Base-by-base conservation (phyloP, 1,284 basidiomycete species). In the Chondrostereum purpureum region DNA sequence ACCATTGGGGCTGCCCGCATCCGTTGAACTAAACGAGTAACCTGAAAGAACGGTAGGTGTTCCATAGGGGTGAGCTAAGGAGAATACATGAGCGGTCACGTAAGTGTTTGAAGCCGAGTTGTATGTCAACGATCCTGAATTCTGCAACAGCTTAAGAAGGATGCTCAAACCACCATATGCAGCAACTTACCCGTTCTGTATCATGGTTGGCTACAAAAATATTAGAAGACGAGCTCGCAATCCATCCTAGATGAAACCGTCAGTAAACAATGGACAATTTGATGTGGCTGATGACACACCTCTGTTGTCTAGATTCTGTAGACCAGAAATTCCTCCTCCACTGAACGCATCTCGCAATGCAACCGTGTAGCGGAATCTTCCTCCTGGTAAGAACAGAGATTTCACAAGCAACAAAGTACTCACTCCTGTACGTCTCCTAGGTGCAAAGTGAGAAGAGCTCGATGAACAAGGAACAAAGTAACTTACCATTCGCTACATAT, bases 151-250 rank as follows among this genome's bases (percentile, higher is more conserved):
- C 24, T 14, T 14, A 13, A 22, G 13, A 2, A 13, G 24, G 39
- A 33, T 5, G 34, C 18, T 19, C 4, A 24, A 19, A 44, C 13
- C 1, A 34, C 39, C 19, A 5, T 22, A 18, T 43, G n/a, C n/a
- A n/a, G n/a, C 8, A 10, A 50, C 71, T 41, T 51, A 80, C 80
- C 34, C 82, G 62, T 58, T 85, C 83, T 0, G 81, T 83, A 53
- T 85, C 83, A 51, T 85, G 82, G 53, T 85, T 82, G 0, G 73
- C 67, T 3, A 85, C 80, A 49, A 85, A 85, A 16, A 80, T 74
- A 51, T 86, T 85, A 0, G 82, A 81, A 23, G 59, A 55, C 0
- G 60, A 61, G 3, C 78, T 69, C 0, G 72, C 33, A 2, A 83
- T 65, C 81, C 80, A 84, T 10, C 77, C 80, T 79, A 45, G 35